These are phyloP conservation scores for Capsella rubella DNA, from an alignment of 441 rosid genomes.

Conservation along the genomic window DNA sequence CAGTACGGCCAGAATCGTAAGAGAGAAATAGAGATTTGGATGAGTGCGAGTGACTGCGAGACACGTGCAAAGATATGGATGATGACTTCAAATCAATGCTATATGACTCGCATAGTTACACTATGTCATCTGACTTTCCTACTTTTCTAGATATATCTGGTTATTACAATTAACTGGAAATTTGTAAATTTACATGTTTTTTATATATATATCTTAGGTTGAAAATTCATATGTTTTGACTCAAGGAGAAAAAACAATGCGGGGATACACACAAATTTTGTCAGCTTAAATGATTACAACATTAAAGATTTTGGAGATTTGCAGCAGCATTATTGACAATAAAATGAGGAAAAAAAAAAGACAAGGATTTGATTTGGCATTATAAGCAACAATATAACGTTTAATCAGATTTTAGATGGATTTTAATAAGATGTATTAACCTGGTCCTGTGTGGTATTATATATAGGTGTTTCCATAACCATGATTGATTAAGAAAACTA, in stretches of 20 bases:
- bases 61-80: conserved; percentile 45
- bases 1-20: conserved; percentile 40
- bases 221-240: conserved; percentile 3
- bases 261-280: not conserved
- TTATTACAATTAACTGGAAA: not conserved
- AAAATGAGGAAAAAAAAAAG: not conserved
- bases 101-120: conserved; percentile 16
- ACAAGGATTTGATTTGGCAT: conserved; percentile 20
- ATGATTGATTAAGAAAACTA: conserved; percentile 2
- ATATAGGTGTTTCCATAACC: not conserved
- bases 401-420: not conserved
- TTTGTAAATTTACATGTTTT: not conserved
- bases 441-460: not conserved
- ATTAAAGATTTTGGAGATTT: conserved; percentile 3
- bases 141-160: not conserved
- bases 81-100: conserved; percentile 37
- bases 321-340: not conserved
- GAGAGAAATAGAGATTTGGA: conserved; percentile 33
- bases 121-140: conserved; percentile 21
- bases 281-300: not conserved
- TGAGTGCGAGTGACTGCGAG: conserved; percentile 26
- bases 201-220: not conserved
- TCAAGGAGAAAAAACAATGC: conserved; percentile 15
- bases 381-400: conserved; percentile 12
- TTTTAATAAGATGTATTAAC: conserved; percentile 9